phyloP scores from a whole-genome alignment of 2,329 filamentous ascomycete species.

The Penicillium expansum region DNA sequence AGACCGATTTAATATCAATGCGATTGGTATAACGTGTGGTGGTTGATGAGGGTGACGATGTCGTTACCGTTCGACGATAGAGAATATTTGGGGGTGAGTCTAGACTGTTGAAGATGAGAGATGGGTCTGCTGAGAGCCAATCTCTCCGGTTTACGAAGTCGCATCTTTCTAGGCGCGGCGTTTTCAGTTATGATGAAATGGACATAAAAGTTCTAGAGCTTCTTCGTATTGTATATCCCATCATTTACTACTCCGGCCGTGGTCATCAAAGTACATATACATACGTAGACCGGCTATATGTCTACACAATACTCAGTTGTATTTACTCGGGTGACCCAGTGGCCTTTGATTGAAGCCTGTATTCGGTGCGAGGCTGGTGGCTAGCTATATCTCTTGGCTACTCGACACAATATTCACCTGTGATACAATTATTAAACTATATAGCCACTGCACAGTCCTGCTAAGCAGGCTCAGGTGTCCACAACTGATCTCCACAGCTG shows the following conservation, averaged over 20 bases:
- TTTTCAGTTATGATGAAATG: slow-evolving; percentile 36
- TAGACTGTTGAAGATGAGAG: slow-evolving; percentile 11
- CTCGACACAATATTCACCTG: neutral
- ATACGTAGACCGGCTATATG: neutral
- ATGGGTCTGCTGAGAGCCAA: slow-evolving; percentile 6
- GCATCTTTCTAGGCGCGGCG: slow-evolving; percentile 27
- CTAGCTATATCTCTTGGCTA: neutral
- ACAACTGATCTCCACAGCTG: too few species aligned
- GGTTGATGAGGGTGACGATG: neutral
- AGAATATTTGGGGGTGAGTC: slow-evolving; percentile 7
- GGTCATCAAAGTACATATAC: neutral
- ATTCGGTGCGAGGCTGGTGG: neutral
- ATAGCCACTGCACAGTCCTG: neutral
- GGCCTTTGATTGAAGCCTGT: neutral
- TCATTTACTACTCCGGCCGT: neutral
- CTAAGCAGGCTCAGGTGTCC: neutral
- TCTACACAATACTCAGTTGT: neutral
- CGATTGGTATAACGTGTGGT: slow-evolving; percentile 1
- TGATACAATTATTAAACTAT: neutral
- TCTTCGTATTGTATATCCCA: slow-evolving; percentile 5
- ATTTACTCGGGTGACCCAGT: neutral
- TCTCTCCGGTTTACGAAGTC: slow-evolving; percentile 27
- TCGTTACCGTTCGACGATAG: neutral
- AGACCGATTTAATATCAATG: neutral
- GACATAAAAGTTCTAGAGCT: slow-evolving; percentile 30